Conservation (phyloP, 257 asterid species). For the Ilex aquifolium region DNA sequence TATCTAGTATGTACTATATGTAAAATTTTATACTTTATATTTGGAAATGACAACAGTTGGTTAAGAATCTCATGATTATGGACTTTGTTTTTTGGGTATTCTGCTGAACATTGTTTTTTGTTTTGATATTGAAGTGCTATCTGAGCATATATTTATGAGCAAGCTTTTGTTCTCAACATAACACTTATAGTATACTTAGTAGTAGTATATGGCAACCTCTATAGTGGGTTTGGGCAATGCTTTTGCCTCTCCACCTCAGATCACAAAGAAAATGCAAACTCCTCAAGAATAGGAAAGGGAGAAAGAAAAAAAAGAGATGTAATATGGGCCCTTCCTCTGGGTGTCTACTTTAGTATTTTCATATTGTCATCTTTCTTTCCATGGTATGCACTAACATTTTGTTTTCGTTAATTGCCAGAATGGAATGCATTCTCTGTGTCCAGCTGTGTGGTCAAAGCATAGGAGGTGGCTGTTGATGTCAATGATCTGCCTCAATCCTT, state of each 20-base stretch:
- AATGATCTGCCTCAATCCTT: constrained; percentile 88
- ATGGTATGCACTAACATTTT: neutral
- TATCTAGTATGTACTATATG: neutral
- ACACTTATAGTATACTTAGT: neutral
- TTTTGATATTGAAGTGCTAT: no score
- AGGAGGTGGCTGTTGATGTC: constrained; percentile 98
- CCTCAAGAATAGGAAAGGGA: neutral
- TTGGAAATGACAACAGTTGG: neutral
- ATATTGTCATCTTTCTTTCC: neutral
- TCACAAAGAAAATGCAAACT: no score
- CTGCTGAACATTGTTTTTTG: no score
- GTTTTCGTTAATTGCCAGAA: constrained; percentile 45
- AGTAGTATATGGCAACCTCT: no score
- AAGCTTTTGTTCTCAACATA: neutral
- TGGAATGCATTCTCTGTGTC: constrained; percentile 95
- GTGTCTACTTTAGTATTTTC: neutral
- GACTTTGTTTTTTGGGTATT: no score
- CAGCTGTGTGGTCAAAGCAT: constrained; percentile 98
- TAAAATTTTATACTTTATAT: no score
- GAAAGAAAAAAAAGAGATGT: neutral
- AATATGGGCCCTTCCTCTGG: neutral
- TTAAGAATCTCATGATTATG: no score
- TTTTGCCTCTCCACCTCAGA: no score
- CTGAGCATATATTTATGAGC: no score
- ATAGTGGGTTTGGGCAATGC: no score